Evolutionary conservation across 2,329 filamentous ascomycete genomes (phyloP), one percentile per base, ranked within the genome.

Genomic region (Bisporella sp.): DNA sequence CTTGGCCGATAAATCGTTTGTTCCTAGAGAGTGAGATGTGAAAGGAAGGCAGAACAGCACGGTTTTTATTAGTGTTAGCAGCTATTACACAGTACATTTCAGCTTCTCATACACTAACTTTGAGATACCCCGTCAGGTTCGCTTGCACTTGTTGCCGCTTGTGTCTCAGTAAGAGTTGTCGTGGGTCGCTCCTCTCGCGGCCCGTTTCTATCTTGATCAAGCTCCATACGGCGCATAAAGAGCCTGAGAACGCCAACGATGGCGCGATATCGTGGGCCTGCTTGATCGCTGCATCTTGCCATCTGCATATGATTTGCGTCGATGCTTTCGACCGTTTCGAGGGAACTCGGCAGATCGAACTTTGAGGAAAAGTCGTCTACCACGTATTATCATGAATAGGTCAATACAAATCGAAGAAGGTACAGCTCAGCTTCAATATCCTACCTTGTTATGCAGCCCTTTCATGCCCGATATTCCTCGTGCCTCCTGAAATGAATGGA

Each of bases 401-500:
- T 42, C 12, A 21, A 42, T 42, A 42, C 11, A 4, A 21, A 21
- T 11, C 28, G 28, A 21, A 42, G 2, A 39, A 44, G 28, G 31
- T 43, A 47, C 50, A 45, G 31, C 40, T 33, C 40, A 3, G 9
- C 9, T 39, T 48, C 33, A 47, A 31, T 55, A 52, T 52, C 42
- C 21, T 57, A 68, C 68, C 59, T 69, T 70, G 35, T 50, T 56
- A 30, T 63, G 33, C 6, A 68, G 39, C 3, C 66, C 64, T 49
- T 62, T 67, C 42, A 70, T 59, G 21, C 68, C 68, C 3, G 63
- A 62, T 9, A 67, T 59, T 29, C 57, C 63, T 42, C 52, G 59
- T 9, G 57, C 63, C 45, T 70, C 68, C 44, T 71, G 65, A 54
- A 72, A 72, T 1, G 66, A 70, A 58, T 71, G 64, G n/a, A 72